A percentile compares a stretch with the other conserved stretches of the same genome.
Evolutionary conservation across 1,284 basidiomycete species (phyloP).

Genomic region (Cryptococcus jaspeensis): DNA sequence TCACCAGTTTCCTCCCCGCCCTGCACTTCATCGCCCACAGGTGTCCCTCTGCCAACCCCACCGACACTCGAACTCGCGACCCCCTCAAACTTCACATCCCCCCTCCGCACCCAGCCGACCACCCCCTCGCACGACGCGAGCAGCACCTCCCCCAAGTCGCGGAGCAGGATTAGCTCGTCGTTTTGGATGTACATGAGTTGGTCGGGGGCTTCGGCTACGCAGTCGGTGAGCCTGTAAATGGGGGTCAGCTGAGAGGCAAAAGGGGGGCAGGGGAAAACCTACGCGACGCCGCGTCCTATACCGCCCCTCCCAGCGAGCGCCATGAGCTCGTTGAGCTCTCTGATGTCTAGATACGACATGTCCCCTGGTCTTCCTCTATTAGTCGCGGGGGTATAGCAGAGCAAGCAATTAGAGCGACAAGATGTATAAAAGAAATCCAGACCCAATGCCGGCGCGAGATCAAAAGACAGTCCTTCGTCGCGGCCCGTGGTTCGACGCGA

Average conservation of each 20-base stretch:
- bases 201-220: constrained; percentile 69
- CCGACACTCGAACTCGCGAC: no score
- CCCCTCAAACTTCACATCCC: constrained; percentile 57
- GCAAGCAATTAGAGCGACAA: no score
- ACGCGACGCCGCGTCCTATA: constrained; percentile 42
- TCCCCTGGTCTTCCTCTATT: no score
- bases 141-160: constrained; percentile 60
- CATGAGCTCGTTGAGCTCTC: constrained; percentile 40
- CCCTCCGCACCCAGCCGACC: constrained; percentile 72
- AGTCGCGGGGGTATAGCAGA: no score
- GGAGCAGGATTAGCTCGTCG: constrained; percentile 76
- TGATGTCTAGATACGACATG: constrained; percentile 35
- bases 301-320: constrained; percentile 41
- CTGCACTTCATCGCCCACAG: no score
- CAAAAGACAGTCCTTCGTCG: no score
- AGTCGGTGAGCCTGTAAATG: constrained; percentile 55
- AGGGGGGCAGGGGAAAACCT: constrained; percentile 12
- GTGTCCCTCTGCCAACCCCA: no score
- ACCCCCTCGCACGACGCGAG: constrained; percentile 88
- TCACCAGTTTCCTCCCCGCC: no score
- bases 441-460: no score
- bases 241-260: constrained; percentile 5
- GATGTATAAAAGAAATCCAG: no score
- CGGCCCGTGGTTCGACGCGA: no score
- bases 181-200: constrained; percentile 88